These are phyloP conservation scores for Penicillium occitanis DNA, from an alignment of 2,329 filamentous ascomycete genomes.

Conservation along the genomic window DNA sequence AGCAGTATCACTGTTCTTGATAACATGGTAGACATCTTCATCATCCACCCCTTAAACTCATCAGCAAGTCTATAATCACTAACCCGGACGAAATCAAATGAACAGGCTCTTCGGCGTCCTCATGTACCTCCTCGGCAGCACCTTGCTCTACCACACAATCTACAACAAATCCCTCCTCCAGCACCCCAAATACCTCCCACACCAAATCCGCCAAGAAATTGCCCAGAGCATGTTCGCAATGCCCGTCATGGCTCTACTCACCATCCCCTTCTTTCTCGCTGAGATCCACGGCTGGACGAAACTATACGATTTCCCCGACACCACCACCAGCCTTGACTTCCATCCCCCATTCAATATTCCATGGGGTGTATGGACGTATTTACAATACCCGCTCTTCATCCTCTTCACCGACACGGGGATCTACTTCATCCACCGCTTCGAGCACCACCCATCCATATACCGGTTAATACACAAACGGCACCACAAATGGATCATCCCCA, in stretches of 20 bases:
- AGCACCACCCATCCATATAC: slow-evolving; percentile 74
- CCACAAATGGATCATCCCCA: slow-evolving; percentile 95
- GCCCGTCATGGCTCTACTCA: slow-evolving; percentile 72
- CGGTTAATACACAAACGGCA: slow-evolving; percentile 83
- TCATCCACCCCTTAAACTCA: neutral
- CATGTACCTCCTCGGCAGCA: slow-evolving; percentile 8
- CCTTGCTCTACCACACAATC: slow-evolving; percentile 71
- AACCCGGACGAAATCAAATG: neutral
- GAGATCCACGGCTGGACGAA: slow-evolving; percentile 75
- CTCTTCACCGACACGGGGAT: slow-evolving; percentile 76
- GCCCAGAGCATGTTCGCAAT: slow-evolving; percentile 67
- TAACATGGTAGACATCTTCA: slow-evolving; percentile 29
- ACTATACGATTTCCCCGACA: slow-evolving; percentile 72
- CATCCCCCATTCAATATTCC: slow-evolving; percentile 41
- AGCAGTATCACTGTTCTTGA: slow-evolving; percentile 31
- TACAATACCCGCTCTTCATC: slow-evolving; percentile 77
- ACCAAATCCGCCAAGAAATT: slow-evolving; percentile 78
- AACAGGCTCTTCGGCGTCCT: slow-evolving; percentile 24
- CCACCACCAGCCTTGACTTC: slow-evolving; percentile 43
- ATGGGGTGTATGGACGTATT: slow-evolving; percentile 64
- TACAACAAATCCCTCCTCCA: slow-evolving; percentile 79
- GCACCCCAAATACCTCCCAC: slow-evolving; percentile 82
- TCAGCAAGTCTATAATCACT: no score
- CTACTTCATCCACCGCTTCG: slow-evolving; percentile 76
- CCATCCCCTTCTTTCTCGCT: slow-evolving; percentile 68